These are phyloP conservation scores for Penicillium hesseltinei DNA, from an alignment of 2,329 filamentous ascomycete species.

Conservation along the genomic window DNA sequence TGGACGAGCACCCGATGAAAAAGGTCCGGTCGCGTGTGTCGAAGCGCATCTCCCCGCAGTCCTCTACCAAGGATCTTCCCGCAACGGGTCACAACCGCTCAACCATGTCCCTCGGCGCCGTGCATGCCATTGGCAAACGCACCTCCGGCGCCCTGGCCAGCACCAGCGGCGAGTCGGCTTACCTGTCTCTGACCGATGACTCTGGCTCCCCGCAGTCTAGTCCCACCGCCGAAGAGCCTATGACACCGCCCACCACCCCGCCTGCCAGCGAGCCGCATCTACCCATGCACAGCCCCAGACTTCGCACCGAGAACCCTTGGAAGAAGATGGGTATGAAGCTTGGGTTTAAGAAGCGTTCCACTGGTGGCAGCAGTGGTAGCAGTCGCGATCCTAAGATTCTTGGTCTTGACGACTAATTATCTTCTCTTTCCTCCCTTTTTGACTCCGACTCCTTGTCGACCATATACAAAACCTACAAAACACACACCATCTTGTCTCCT, in stretches of 20 bases:
- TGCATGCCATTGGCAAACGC: constrained; percentile 38
- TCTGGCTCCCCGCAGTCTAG: constrained; percentile 45
- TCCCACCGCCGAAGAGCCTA: constrained; percentile 43
- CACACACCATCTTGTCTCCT: neutral
- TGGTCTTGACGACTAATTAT: constrained; percentile 20
- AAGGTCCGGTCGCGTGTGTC: constrained; percentile 26
- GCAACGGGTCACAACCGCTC: constrained; percentile 29
- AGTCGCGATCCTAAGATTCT: constrained; percentile 24
- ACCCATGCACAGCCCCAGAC: constrained; percentile 39
- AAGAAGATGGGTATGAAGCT: constrained; percentile 55
- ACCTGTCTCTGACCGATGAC: constrained; percentile 46
- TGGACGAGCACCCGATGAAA: constrained; percentile 33
- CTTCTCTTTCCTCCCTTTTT: neutral
- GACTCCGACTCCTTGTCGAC: neutral
- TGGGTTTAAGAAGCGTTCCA: constrained; percentile 42
- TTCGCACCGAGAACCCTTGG: constrained; percentile 49
- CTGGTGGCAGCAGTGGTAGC: constrained; percentile 17
- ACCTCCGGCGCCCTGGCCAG: constrained; percentile 37
- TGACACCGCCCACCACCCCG: constrained; percentile 53
- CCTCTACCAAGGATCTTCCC: constrained; percentile 32
- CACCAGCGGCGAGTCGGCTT: constrained; percentile 39
- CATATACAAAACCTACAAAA: neutral
- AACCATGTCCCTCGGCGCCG: constrained; percentile 32
- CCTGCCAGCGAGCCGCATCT: constrained; percentile 45
- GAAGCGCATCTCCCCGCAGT: constrained; percentile 33